These are phyloP conservation scores for Fraxinus pennsylvanica DNA, from an alignment of 257 asterid species.

Conservation along the genomic window DNA sequence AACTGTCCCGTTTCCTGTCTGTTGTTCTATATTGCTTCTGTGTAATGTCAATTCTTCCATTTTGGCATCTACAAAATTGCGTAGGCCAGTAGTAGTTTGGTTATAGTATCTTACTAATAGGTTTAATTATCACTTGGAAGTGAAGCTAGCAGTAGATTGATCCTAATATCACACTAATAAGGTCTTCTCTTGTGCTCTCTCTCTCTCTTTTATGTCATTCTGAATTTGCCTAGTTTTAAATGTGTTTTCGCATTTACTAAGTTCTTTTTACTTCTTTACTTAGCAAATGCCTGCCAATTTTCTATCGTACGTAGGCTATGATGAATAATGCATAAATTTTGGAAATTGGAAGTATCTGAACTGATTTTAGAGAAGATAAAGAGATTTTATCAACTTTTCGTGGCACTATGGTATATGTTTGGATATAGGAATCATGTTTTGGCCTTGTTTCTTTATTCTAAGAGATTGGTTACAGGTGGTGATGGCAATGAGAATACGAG, in stretches of 20 bases:
- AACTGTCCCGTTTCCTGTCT: too few species aligned
- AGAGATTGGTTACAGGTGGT: constrained; percentile 52
- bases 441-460: not conserved
- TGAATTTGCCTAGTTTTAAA: too few species aligned
- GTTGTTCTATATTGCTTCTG: too few species aligned
- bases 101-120: not conserved
- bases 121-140: not conserved
- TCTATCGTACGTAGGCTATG: not conserved
- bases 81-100: not conserved
- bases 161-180: not conserved
- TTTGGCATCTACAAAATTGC: too few species aligned
- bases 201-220: not conserved
- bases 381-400: not conserved
- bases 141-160: too few species aligned
- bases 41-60: too few species aligned
- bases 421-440: too few species aligned
- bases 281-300: not conserved
- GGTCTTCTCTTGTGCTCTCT: not conserved
- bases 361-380: not conserved
- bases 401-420: not conserved
- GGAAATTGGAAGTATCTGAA: not conserved
- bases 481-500: constrained; percentile 73
- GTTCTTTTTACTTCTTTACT: not conserved
- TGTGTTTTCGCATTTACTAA: not conserved
- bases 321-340: not conserved